Percentiles rank a stretch among this genome's conserved stretches.
Conservation (phyloP, 1,139 yeast species). For the Lodderomyces parapsilosis region DNA sequence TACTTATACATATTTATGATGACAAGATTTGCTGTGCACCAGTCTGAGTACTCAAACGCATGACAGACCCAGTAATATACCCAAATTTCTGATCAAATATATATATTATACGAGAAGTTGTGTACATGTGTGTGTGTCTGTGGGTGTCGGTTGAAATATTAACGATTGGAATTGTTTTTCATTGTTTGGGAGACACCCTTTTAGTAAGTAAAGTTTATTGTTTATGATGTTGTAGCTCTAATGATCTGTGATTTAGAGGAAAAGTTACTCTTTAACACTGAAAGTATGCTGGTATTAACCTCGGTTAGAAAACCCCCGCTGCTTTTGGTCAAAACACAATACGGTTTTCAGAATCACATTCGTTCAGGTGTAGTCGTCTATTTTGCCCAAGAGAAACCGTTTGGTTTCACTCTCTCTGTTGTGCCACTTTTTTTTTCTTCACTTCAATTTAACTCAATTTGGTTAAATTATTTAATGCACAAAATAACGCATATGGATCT, state of each 20-base stretch:
- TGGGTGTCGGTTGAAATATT: not conserved
- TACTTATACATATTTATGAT: slow-evolving; percentile 18
- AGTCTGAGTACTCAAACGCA: slow-evolving; percentile 43
- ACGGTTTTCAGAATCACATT: too few relatives aligned
- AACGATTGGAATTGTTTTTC: too few relatives aligned
- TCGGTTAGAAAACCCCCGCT: too few relatives aligned
- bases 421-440: not conserved
- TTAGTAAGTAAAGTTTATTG: too few relatives aligned
- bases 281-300: too few relatives aligned
- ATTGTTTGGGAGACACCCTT: too few relatives aligned
- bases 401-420: not conserved
- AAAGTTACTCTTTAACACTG: too few relatives aligned
- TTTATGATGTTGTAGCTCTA: too few relatives aligned
- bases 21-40: slow-evolving; percentile 49
- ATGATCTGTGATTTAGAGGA: too few relatives aligned
- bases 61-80: slow-evolving; percentile 46
- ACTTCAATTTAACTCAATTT: not conserved
- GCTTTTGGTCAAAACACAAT: too few relatives aligned
- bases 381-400: not conserved
- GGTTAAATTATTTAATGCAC: not conserved
- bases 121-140: not conserved
- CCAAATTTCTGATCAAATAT: slow-evolving; percentile 37
- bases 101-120: not conserved
- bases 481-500: not conserved
- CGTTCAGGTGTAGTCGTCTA: not conserved